A percentile compares a stretch with the other conserved stretches of the same genome.
phyloP scores from a whole-genome alignment of 805 yeast species.

The Myxozyma sirexii region DNA sequence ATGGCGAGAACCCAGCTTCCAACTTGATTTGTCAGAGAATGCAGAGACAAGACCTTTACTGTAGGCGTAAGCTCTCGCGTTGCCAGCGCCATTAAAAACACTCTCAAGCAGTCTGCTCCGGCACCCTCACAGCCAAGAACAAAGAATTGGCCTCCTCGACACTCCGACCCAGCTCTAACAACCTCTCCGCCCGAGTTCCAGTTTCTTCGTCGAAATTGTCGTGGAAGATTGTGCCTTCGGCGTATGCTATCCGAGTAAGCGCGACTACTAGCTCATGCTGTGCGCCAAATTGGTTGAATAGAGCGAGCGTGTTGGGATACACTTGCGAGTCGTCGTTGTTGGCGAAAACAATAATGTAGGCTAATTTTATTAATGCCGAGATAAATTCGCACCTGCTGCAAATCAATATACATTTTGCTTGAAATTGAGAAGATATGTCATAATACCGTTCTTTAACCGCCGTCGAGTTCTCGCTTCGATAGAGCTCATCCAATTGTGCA shows the following conservation, averaged over 20 bases:
- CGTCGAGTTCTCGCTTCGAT: background rate
- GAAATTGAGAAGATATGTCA: background rate
- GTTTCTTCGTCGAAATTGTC: slow-evolving; percentile 56
- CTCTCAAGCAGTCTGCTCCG: background rate
- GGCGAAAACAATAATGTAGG: slow-evolving; percentile 13
- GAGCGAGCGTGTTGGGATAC: slow-evolving; percentile 1
- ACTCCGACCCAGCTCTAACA: slow-evolving; percentile 67
- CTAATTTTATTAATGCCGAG: background rate
- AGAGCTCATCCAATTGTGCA: slow-evolving; percentile 10
- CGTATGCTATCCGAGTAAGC: slow-evolving; percentile 39
- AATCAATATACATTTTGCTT: background rate
- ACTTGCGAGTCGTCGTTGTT: background rate
- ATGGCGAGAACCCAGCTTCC: too few species aligned
- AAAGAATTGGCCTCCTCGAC: slow-evolving; percentile 80
- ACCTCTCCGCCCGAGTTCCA: slow-evolving; percentile 69
- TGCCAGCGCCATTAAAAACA: background rate
- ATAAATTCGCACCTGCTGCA: slow-evolving; percentile 1
- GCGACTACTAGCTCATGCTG: slow-evolving; percentile 36
- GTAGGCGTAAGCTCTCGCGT: too few species aligned
- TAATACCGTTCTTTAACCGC: background rate
- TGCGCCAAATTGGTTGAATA: slow-evolving; percentile 19
- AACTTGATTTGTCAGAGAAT: too few species aligned
- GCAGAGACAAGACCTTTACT: too few species aligned
- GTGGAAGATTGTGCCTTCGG: slow-evolving; percentile 20
- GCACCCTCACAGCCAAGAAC: slow-evolving; percentile 57